Base-by-base conservation (phyloP, 371 early-diverging fungal genomes). In the Mucor saturninus region DNA sequence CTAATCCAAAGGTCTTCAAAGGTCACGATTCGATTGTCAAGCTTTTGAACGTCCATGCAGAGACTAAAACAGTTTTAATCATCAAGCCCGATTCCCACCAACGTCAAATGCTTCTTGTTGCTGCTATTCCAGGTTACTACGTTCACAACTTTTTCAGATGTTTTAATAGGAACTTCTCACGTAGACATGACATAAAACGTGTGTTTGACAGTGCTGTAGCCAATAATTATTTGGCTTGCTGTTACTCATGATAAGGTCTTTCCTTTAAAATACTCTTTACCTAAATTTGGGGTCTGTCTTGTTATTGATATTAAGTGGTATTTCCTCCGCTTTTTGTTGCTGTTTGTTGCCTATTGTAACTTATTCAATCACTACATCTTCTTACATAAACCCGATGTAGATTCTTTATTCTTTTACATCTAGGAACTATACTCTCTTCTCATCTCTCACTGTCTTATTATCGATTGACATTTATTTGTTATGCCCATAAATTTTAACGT, bases 51-150 rank as follows among this genome's bases (percentile, higher is more conserved):
- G 94, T 68, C 91, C 90, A 68, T 93, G 93, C 61, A 83, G 95
- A 55, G 98, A 98, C 76, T 96, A 95, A 71, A 97, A 97, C 76
- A 98, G 98, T 8, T 98, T 95, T 84, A 95, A 96, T 77, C 76
- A 88, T 87, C 46, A 84, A 86, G 48, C 93, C 95, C 21, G 97
- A 97, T 76, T 86, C 91, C 3, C 98, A 98, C 80, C 93, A 93
- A 71, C 88, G 96, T 15, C 95, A 95, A 75, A 95, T 97, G 94
- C 63, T 86, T 14, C 79, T 97, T 6, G 93, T 97, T 50, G 91
- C 92, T 8, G 91, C 94, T 15, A 89, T 86, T 54, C 89, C 91
- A 5, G 86, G 84, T 30, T 83, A 81, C 65, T 90, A 81, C 62
- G 64, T 93, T 37, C 80, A 86, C 59, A 83, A 73, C 60, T 93